Percentiles rank a stretch among this genome's conserved stretches.
Conservation (phyloP, 129 eudicot species). For the Artemisia tridentata region DNA sequence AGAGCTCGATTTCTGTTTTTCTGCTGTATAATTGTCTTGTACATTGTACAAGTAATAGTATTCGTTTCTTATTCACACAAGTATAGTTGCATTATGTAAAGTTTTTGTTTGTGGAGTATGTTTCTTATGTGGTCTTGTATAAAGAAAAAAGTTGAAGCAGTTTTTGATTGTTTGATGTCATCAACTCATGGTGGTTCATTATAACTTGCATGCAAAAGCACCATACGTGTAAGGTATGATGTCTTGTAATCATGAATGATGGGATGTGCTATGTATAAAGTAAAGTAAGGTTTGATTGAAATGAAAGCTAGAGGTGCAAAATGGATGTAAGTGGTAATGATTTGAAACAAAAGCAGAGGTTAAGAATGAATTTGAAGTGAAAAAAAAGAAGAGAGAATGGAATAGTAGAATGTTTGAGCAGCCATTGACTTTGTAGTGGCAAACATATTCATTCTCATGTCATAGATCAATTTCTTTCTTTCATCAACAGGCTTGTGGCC, state of each 20-base stretch:
- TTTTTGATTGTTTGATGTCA: no score
- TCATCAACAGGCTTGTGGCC: no score
- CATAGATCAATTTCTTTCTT: slow-evolving; percentile 16
- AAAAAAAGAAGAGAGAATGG: background rate
- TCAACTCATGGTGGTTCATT: no score
- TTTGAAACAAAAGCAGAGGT: slow-evolving; percentile 36
- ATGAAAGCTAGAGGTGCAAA: slow-evolving; percentile 23
- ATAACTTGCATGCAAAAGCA: background rate
- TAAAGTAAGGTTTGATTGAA: slow-evolving; percentile 6
- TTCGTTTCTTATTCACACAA: background rate
- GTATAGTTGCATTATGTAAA: background rate
- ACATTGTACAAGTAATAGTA: no score
- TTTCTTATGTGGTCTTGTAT: no score
- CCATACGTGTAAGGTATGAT: slow-evolving; percentile 9
- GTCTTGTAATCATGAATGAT: background rate
- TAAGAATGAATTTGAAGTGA: slow-evolving; percentile 18
- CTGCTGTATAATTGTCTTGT: no score
- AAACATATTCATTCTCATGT: slow-evolving; percentile 37
- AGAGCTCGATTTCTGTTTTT: no score
- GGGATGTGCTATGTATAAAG: slow-evolving; percentile 4
- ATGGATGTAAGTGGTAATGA: slow-evolving; percentile 18
- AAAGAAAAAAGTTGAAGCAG: no score
- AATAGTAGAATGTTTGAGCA: slow-evolving; percentile 3
- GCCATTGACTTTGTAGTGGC: slow-evolving; percentile 32
- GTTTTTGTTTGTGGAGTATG: background rate